Conservation (phyloP, 345 rosid genomes). For the Eucalyptus sp. region DNA sequence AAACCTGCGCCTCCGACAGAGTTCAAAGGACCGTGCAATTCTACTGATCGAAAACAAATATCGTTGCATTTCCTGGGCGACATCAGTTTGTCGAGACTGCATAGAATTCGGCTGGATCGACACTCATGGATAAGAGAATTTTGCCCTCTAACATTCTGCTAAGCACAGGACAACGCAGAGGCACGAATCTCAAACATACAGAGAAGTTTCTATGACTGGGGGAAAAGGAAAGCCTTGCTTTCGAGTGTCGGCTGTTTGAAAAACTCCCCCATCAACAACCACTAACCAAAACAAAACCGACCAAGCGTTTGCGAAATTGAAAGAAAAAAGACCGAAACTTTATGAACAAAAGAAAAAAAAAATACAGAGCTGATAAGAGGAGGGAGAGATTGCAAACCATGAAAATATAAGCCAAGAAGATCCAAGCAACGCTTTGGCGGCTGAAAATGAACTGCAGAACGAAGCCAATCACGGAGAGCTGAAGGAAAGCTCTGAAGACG, state of each 20-base stretch:
- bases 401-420: conserved; percentile 74
- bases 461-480: conserved; percentile 75
- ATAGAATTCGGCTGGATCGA: not conserved
- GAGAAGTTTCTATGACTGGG: not conserved
- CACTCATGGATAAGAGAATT: not conserved
- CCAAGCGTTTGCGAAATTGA: not conserved
- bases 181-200: not conserved
- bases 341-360: not conserved
- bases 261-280: not conserved
- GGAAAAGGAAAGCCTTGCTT: not conserved
- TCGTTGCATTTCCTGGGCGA: not conserved
- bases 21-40: not conserved
- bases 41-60: not conserved
- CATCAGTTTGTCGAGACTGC: not conserved
- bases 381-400: conserved; percentile 34
- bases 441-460: conserved; percentile 79
- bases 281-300: not conserved
- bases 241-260: not conserved
- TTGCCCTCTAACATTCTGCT: not conserved
- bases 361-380: not conserved
- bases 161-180: not conserved
- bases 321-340: not conserved
- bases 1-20: not conserved
- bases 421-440: conserved; percentile 40
- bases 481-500: conserved; percentile 61